Evolutionary conservation across 2,329 filamentous ascomycete genomes (phyloP).

Genomic region (Macroventuria anomochaeta): DNA sequence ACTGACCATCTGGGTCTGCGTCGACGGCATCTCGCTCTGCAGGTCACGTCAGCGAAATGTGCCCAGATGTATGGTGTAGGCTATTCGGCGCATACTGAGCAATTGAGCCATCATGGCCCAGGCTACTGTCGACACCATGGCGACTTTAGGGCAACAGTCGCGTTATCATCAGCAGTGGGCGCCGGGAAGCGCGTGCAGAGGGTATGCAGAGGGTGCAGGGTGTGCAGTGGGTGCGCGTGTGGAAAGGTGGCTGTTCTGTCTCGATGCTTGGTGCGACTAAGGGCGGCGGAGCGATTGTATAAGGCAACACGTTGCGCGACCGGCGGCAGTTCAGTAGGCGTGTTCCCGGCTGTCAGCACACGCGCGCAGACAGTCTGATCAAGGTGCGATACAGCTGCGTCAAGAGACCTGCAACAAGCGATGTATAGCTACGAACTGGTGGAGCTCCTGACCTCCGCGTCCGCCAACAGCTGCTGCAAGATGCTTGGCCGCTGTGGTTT

Average conservation of each 20-base stretch:
- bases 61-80: neutral
- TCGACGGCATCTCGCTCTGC: conserved; percentile 55
- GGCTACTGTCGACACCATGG: conserved; percentile 49
- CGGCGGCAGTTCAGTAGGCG: conserved; percentile 6
- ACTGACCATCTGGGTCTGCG: conserved; percentile 55
- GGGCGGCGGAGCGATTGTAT: conserved; percentile 20
- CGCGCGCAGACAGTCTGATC: conserved; percentile 6
- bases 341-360: conserved; percentile 1
- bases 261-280: conserved; percentile 12
- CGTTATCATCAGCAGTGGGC: conserved; percentile 35
- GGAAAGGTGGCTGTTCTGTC: conserved; percentile 20
- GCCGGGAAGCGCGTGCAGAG: conserved; percentile 11
- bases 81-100: conserved; percentile 44
- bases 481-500: neutral
- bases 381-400: neutral
- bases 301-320: conserved; percentile 33
- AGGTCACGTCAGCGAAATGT: conserved; percentile 30
- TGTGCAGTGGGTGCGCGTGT: conserved; percentile 3
- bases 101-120: conserved; percentile 46
- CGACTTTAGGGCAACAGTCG: conserved; percentile 34
- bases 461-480: conserved; percentile 3
- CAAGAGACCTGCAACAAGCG: neutral
- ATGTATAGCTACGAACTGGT: neutral
- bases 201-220: conserved; percentile 12
- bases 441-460: conserved; percentile 16